phyloP scores from a whole-genome alignment of 176 grass and related monocot species.

The Musa troglodytarum region DNA sequence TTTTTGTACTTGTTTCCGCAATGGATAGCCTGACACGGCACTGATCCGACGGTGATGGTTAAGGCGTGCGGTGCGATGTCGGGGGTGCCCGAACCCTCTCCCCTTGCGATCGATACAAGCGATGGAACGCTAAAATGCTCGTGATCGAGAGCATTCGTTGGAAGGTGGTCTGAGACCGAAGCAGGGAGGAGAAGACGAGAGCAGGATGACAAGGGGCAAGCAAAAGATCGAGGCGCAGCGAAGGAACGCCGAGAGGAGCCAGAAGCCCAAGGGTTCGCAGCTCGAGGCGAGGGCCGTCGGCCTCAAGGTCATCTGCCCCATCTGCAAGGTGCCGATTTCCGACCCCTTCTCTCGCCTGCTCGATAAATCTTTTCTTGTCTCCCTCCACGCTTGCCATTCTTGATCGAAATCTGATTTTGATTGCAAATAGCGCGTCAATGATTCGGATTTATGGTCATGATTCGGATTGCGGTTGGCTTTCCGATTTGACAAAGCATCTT shows the following conservation, averaged over 20 bases:
- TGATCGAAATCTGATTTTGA: not conserved
- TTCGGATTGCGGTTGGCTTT: too few relatives aligned
- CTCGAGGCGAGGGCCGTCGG: conserved; percentile 80
- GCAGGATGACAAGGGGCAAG: conserved; percentile 76
- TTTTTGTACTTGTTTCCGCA: too few relatives aligned
- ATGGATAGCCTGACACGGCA: too few relatives aligned
- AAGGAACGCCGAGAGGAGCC: conserved; percentile 78
- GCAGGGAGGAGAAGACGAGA: not conserved
- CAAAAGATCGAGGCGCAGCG: conserved; percentile 98
- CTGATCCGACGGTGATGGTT: too few relatives aligned
- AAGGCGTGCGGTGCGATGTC: too few relatives aligned
- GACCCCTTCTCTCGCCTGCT: not conserved
- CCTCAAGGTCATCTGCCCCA: conserved; percentile 82
- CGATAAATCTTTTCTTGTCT: not conserved
- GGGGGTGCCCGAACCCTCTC: too few relatives aligned
- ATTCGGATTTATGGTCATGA: too few relatives aligned
- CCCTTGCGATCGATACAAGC: too few relatives aligned
- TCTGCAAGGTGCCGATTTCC: conserved; percentile 66
- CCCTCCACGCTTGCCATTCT: not conserved
- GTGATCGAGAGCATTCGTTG: too few relatives aligned
- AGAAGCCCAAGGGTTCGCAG: conserved; percentile 89
- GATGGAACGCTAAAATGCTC: too few relatives aligned
- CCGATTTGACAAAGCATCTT: too few relatives aligned
- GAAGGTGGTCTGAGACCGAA: not conserved
- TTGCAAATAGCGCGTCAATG: too few relatives aligned